Percentiles rank a stretch among this genome's conserved stretches.
Conservation (phyloP, 441 rosid genomes). For the Erysimum pusillum region DNA sequence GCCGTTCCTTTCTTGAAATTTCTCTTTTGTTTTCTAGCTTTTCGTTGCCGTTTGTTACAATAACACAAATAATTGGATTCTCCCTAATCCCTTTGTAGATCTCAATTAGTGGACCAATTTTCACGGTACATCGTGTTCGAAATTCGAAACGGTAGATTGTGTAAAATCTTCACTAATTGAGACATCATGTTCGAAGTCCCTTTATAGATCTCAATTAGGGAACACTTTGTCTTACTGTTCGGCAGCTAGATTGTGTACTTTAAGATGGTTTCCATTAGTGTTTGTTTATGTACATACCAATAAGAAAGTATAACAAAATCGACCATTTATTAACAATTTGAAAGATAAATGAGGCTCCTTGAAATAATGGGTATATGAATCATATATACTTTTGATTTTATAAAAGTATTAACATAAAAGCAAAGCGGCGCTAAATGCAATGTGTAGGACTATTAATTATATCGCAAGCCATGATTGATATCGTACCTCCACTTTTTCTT, state of each 20-base stretch:
- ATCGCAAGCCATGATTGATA: not conserved
- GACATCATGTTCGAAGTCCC: not conserved
- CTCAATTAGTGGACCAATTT: not conserved
- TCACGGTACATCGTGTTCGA: not conserved
- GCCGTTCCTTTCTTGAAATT: slow-evolving; percentile 19
- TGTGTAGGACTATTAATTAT: not conserved
- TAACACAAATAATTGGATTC: slow-evolving; percentile 10
- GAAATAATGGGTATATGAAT: not conserved
- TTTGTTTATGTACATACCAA: not conserved
- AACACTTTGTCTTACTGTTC: not conserved
- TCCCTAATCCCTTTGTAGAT: not conserved
- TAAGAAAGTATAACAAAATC: not conserved
- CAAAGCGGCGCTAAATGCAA: slow-evolving; percentile 34
- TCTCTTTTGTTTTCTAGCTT: slow-evolving; percentile 30
- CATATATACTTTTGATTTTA: not conserved
- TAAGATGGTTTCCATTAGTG: not conserved
- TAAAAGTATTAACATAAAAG: not conserved
- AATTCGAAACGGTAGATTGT: not conserved
- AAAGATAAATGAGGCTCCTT: slow-evolving; percentile 11
- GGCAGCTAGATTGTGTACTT: not conserved
- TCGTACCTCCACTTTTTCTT: not conserved
- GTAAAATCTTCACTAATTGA: not conserved
- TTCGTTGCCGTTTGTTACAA: not conserved
- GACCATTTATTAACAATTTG: not conserved
- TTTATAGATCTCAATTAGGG: not conserved